Evolutionary conservation across 2,329 filamentous ascomycete genomes (phyloP).

Genomic region (Fusarium nodosum): DNA sequence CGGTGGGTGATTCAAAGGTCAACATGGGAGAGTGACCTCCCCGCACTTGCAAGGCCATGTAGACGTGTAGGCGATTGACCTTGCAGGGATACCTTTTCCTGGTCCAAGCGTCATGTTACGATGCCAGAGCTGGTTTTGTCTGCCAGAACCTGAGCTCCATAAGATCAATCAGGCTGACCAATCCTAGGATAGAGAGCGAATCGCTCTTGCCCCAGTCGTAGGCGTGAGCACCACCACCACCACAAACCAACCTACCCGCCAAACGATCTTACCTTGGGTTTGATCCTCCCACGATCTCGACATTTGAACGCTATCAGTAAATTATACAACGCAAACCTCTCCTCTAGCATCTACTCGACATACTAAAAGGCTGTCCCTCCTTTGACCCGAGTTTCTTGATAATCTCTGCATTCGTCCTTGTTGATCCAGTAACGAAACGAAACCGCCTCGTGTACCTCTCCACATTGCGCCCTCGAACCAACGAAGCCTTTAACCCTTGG

Average conservation of each 20-base stretch:
- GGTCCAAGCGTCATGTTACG: slow-evolving; percentile 43
- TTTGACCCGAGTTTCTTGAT: slow-evolving; percentile 1
- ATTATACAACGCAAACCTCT: slow-evolving; percentile 8
- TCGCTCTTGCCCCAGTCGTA: slow-evolving; percentile 43
- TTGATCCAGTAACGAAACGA: slow-evolving; percentile 5
- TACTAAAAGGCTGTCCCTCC: slow-evolving; percentile 11
- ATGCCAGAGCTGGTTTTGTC: slow-evolving; percentile 36
- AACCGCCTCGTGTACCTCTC: slow-evolving; percentile 34
- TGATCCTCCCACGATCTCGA: slow-evolving; percentile 33
- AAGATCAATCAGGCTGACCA: slow-evolving; percentile 30
- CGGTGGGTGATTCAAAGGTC: slow-evolving; percentile 3
- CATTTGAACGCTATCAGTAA: slow-evolving; percentile 17
- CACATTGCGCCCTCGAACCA: slow-evolving; percentile 42
- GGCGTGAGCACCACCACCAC: slow-evolving; percentile 37
- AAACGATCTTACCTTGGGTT: slow-evolving; percentile 43
- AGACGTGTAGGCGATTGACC: slow-evolving; percentile 27
- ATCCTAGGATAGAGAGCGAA: slow-evolving; percentile 34
- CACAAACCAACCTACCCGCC: slow-evolving; percentile 42
- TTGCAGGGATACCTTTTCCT: slow-evolving; percentile 34
- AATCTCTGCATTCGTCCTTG: slow-evolving; percentile 9
- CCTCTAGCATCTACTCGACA: slow-evolving; percentile 1
- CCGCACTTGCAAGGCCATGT: slow-evolving; percentile 38
- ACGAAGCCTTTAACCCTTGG: slow-evolving; percentile 25
- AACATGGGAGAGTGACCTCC: slow-evolving; percentile 42
- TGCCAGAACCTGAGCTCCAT: slow-evolving; percentile 40